These are phyloP conservation scores for Domatiomyces globalis DNA, from an alignment of 2,329 filamentous ascomycete species.

Conservation along the genomic window DNA sequence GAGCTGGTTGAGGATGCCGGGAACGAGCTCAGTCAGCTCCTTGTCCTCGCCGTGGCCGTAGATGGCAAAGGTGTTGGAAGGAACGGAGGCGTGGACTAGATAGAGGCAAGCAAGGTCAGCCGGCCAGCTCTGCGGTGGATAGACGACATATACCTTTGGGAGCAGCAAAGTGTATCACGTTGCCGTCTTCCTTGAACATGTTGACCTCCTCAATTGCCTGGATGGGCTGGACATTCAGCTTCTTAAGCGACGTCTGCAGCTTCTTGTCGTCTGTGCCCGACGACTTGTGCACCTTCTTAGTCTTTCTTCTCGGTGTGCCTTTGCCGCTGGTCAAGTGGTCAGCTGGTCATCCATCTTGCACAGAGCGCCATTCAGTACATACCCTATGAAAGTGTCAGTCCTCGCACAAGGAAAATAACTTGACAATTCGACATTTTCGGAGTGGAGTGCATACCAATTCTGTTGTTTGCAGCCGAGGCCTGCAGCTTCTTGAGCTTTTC, in stretches of 20 bases:
- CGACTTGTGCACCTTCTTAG: slow-evolving; percentile 93
- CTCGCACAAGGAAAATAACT: not conserved
- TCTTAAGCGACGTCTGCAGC: slow-evolving; percentile 92
- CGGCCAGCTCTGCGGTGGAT: not conserved
- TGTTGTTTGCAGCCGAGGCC: slow-evolving; percentile 37
- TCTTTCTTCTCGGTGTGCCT: slow-evolving; percentile 92
- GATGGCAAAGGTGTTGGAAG: slow-evolving; percentile 98
- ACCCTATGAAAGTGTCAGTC: slow-evolving; percentile 2
- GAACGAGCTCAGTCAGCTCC: slow-evolving; percentile 98
- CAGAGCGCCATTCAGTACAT: not conserved
- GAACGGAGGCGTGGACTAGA: slow-evolving; percentile 87
- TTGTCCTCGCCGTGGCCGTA: slow-evolving; percentile 99
- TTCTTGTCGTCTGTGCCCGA: slow-evolving; percentile 98
- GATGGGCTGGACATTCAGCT: slow-evolving; percentile 99
- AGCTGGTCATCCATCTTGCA: not conserved
- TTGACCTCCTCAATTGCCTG: slow-evolving; percentile 99
- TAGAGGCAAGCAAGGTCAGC: not conserved
- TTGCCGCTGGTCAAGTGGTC: slow-evolving; percentile 51
- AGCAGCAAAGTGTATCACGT: slow-evolving; percentile 97
- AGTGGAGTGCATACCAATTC: slow-evolving; percentile 50
- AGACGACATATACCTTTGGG: slow-evolving; percentile 67
- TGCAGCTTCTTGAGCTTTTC: slow-evolving; percentile 54
- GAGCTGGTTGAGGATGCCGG: slow-evolving; percentile 98
- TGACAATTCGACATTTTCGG: slow-evolving; percentile 6
- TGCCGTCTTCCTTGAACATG: slow-evolving; percentile 99